Conservation (phyloP, 768 basidiomycete genomes). For the Phanerochaete carnosa region DNA sequence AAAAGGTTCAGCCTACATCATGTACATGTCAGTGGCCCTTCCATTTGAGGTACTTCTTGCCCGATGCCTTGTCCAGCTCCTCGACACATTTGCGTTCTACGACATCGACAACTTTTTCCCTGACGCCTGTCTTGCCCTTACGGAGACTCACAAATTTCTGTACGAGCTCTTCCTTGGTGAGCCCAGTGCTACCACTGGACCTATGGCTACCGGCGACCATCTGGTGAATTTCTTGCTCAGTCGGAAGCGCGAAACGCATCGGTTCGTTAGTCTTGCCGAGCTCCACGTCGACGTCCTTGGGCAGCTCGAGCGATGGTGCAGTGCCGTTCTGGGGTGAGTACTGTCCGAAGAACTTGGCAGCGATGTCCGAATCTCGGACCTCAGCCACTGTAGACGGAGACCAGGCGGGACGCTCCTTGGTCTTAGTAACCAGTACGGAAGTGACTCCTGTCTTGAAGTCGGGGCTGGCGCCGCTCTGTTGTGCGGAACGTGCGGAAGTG, state of each 20-base stretch:
- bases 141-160: constrained; percentile 47
- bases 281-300: constrained; percentile 19
- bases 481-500: background rate
- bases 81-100: constrained; percentile 63
- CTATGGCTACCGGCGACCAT: constrained; percentile 62
- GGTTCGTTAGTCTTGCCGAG: constrained; percentile 20
- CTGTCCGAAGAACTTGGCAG: constrained; percentile 64
- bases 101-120: constrained; percentile 77
- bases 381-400: constrained; percentile 59
- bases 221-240: constrained; percentile 67
- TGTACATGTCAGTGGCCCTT: constrained; percentile 29
- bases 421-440: constrained; percentile 57
- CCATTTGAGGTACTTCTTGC: constrained; percentile 65
- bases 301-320: constrained; percentile 24
- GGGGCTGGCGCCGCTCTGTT: constrained; percentile 67
- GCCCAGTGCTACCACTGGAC: constrained; percentile 57
- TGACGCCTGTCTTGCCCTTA: constrained; percentile 55
- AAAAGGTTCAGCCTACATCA: background rate
- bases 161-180: constrained; percentile 63
- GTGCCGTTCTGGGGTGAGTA: constrained; percentile 39
- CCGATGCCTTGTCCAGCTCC: constrained; percentile 51
- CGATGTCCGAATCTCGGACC: constrained; percentile 51
- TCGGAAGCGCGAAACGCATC: constrained; percentile 61
- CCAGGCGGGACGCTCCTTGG: constrained; percentile 62
- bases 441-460: constrained; percentile 86